Evolutionary conservation across 2,329 filamentous ascomycete species (phyloP).

Genomic region (Epichloe festucae): DNA sequence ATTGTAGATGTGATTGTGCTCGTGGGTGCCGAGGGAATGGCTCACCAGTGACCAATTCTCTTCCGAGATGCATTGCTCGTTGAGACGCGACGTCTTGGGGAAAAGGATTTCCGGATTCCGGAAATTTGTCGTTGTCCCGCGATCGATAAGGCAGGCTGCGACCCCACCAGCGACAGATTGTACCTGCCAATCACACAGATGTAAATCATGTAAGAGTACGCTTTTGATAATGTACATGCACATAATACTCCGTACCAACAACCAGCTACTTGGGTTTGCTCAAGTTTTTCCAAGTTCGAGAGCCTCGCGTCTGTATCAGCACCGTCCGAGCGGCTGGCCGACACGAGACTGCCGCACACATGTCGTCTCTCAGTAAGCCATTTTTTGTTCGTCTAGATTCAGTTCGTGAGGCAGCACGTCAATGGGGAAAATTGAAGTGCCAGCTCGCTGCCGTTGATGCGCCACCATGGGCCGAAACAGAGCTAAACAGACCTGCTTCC

Average conservation of each 20-base stretch:
- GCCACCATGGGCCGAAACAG: background rate
- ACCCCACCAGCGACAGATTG: too few species aligned
- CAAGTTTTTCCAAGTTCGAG: too few species aligned
- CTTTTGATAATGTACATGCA: too few species aligned
- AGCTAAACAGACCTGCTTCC: background rate
- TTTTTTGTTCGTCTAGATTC: background rate
- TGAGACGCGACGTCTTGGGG: background rate
- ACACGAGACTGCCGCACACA: background rate
- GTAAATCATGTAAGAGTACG: too few species aligned
- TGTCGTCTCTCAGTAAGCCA: slow-evolving; percentile 7
- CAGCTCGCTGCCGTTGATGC: too few species aligned
- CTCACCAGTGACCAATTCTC: background rate
- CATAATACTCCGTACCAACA: too few species aligned
- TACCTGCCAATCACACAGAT: too few species aligned
- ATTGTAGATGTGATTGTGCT: background rate
- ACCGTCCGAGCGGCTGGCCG: background rate
- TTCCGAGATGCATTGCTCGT: background rate
- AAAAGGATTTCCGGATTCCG: background rate
- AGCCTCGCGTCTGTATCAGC: background rate
- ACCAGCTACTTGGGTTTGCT: too few species aligned
- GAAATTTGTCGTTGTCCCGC: background rate
- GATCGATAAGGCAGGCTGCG: slow-evolving; percentile 5
- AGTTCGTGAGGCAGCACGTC: background rate
- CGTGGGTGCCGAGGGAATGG: background rate
- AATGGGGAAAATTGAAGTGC: background rate